Evolutionary conservation across 2,329 filamentous ascomycete genomes (phyloP).

Genomic region (Xylariaceae sp.): DNA sequence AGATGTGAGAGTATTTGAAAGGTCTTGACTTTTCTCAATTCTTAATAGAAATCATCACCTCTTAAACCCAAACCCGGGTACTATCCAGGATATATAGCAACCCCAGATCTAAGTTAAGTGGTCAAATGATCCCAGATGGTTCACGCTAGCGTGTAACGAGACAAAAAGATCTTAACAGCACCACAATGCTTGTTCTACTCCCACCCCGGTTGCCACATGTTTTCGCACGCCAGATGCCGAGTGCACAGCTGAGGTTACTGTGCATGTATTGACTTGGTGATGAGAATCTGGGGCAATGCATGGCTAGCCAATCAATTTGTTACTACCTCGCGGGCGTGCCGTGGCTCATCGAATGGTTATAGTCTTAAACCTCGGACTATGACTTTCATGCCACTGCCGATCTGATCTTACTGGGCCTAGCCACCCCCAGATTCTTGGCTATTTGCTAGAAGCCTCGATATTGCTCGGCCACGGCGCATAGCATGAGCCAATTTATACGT

Average conservation of each 20-base stretch:
- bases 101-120: background rate
- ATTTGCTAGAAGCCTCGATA: background rate
- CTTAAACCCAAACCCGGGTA: background rate
- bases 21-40: background rate
- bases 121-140: background rate
- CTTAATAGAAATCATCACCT: background rate
- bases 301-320: conserved; percentile 3
- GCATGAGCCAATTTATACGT: background rate
- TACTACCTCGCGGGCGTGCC: background rate
- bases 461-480: background rate
- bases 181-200: background rate
- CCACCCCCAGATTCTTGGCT: conserved; percentile 5
- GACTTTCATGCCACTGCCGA: conserved; percentile 10
- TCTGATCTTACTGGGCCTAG: background rate
- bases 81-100: too few species aligned
- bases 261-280: background rate
- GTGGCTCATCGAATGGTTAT: background rate
- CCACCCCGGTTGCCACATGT: background rate
- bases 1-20: background rate
- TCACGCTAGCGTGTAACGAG: background rate
- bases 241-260: background rate
- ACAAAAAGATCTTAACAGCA: background rate
- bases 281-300: conserved; percentile 2
- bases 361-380: conserved; percentile 1
- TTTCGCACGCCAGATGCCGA: background rate